These are phyloP conservation scores for Yamadazyma tumulicola DNA, from an alignment of 805 yeast genomes.

Conservation along the genomic window DNA sequence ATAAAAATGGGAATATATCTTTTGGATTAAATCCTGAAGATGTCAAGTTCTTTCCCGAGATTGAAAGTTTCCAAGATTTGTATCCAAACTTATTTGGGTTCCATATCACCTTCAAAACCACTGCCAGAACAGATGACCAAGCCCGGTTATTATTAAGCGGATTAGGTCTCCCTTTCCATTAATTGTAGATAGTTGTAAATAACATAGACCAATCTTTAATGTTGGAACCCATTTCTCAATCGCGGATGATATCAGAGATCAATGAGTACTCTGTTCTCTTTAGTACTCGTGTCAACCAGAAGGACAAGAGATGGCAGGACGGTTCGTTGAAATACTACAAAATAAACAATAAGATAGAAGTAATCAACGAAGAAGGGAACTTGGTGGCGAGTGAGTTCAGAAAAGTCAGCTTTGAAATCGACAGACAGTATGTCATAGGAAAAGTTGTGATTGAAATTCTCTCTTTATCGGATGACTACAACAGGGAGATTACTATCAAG, in stretches of 20 bases:
- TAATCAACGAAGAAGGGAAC: conserved; percentile 33
- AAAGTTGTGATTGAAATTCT: conserved; percentile 9
- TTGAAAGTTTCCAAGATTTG: conserved; percentile 82
- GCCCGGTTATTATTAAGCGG: conserved; percentile 84
- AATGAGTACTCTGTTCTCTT: conserved; percentile 46
- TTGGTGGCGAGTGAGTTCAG: conserved; percentile 34
- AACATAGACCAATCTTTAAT: neutral
- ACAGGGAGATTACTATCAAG: conserved; percentile 9
- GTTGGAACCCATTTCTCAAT: neutral
- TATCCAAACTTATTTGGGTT: conserved; percentile 88
- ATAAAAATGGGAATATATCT: conserved; percentile 77
- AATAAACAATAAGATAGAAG: conserved; percentile 46
- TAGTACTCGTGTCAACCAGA: conserved; percentile 43
- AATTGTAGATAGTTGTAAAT: conserved; percentile 7
- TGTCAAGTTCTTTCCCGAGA: conserved; percentile 84
- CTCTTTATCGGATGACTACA: conserved; percentile 4
- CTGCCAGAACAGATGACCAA: conserved; percentile 85
- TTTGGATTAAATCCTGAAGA: conserved; percentile 80
- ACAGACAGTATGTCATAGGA: conserved; percentile 9
- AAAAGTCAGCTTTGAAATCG: conserved; percentile 11
- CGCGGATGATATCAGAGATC: conserved; percentile 27
- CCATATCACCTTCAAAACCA: conserved; percentile 79
- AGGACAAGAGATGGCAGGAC: conserved; percentile 50
- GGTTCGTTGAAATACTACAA: conserved; percentile 45
- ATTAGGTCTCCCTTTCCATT: conserved; percentile 71